Base-by-base conservation (phyloP, 768 basidiomycete species). In the Pisolithus orientalis region DNA sequence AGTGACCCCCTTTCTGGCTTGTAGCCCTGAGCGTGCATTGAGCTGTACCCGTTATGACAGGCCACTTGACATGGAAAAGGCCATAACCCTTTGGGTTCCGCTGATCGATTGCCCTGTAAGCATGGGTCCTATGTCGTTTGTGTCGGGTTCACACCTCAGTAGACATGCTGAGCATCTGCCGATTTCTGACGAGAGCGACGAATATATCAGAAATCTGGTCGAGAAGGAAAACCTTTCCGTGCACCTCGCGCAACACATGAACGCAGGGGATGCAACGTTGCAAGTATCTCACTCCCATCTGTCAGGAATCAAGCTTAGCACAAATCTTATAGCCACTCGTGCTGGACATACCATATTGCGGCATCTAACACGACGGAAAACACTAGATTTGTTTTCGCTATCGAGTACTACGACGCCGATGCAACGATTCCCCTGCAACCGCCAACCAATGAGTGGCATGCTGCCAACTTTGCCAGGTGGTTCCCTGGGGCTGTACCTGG, bases 401-500 rank as follows among this genome's bases (percentile, higher is more conserved):
- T 21, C 21, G 21, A 21, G 21, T 21, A 21, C 21, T 21, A 21
- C 29, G 46, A 47, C 28, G 46, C 42, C 13, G 50, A 44, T 31
- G 50, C 50, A 10, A 51, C 40, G 7, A 29, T 51, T 24, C 50
- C 50, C 27, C 7, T 21, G 21, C 14, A 51, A n/a, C 50, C 42
- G 28, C 50, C 40, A n/a, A 21, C 31, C 1, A 50, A 50, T 24
- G 32, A 43, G 28, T 42, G 50, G 40, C 50, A 40, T 14, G 50
- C 50, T 34, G 39, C 28, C 11, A 51, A 51, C 34, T 44, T 51
- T 29, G 50, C 50, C 6, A 51, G 43, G 50, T 51, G 50, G 50
- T 51, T 51, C 50, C 40, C 4, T 31, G 32, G 21, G 31, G 32
- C 21, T 21, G 21, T 21, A 21, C 21, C 21, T 21, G 21, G 21